A percentile compares a stretch with the other conserved stretches of the same genome.
These are phyloP conservation scores for Takakia lepidozioides DNA, from an alignment of 225 moss, liverwort and hornwort genomes.

Conservation along the genomic window DNA sequence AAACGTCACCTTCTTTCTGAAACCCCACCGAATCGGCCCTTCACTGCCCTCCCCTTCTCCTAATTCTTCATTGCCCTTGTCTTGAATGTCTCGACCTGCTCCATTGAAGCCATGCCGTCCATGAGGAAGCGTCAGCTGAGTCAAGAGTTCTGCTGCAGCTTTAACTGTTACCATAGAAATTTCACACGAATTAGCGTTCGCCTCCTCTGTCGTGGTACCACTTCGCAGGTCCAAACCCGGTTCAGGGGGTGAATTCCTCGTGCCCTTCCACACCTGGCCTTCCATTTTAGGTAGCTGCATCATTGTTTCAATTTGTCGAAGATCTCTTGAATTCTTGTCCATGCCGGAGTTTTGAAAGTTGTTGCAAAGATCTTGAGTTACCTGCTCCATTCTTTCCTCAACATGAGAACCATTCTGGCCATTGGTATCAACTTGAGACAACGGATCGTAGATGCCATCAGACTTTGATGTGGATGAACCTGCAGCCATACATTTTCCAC, in stretches of 20 bases:
- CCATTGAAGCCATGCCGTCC: slow-evolving; percentile 1
- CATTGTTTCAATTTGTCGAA: too few relatives aligned
- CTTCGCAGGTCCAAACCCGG: slow-evolving; percentile 21
- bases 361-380: slow-evolving; percentile 27
- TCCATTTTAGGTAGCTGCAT: too few relatives aligned
- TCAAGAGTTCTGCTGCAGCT: slow-evolving; percentile 44
- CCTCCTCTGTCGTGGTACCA: slow-evolving; percentile 33
- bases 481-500: too few relatives aligned
- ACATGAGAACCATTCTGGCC: too few relatives aligned
- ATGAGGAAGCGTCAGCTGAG: slow-evolving; percentile 19
- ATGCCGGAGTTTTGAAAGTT: slow-evolving; percentile 16
- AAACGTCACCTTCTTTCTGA: slow-evolving; percentile 46
- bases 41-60: too few relatives aligned
- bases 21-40: slow-evolving; percentile 57
- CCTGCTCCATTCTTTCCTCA: slow-evolving; percentile 12
- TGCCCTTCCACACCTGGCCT: too few relatives aligned
- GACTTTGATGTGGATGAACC: too few relatives aligned
- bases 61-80: too few relatives aligned
- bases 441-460: too few relatives aligned
- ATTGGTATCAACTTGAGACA: too few relatives aligned
- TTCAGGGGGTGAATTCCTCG: slow-evolving; percentile 2
- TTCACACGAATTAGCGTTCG: slow-evolving; percentile 11
- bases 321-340: too few relatives aligned
- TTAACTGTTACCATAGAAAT: slow-evolving; percentile 20
- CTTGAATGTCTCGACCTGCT: too few relatives aligned